Percentiles rank a stretch among this genome's conserved stretches.
Evolutionary conservation across 306 rosid species (phyloP).

Genomic region (Dalbergia oliveri): DNA sequence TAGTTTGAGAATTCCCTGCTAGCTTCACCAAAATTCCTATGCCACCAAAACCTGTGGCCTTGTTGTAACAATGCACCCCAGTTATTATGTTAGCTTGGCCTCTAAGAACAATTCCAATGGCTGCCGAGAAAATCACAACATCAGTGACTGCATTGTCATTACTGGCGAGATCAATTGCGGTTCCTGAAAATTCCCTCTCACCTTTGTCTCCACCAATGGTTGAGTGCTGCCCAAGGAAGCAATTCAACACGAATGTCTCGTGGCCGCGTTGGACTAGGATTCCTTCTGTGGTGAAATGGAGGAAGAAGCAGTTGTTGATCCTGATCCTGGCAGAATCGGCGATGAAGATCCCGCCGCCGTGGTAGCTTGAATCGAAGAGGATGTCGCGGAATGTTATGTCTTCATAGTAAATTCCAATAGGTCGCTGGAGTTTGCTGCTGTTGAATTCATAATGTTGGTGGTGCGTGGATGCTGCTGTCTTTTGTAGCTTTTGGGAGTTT

Average conservation of each 20-base stretch:
- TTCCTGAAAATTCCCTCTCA: slow-evolving; percentile 59
- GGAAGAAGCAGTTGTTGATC: slow-evolving; percentile 68
- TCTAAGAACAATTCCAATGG: slow-evolving; percentile 59
- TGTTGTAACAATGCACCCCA: slow-evolving; percentile 71
- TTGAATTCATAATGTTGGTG: background rate
- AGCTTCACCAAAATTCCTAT: slow-evolving; percentile 63
- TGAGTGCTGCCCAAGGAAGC: slow-evolving; percentile 69
- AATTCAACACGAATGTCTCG: slow-evolving; percentile 60
- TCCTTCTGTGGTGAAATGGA: slow-evolving; percentile 69
- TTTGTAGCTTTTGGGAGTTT: slow-evolving; percentile 22
- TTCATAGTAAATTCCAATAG: slow-evolving; percentile 56
- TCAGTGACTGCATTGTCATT: slow-evolving; percentile 65
- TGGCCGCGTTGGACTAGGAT: slow-evolving; percentile 64
- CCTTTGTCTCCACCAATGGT: slow-evolving; percentile 62
- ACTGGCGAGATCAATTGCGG: slow-evolving; percentile 61
- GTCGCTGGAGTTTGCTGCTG: slow-evolving; percentile 38
- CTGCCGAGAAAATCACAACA: slow-evolving; percentile 53
- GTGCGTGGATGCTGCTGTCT: background rate
- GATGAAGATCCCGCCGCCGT: slow-evolving; percentile 66
- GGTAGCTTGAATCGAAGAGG: slow-evolving; percentile 66
- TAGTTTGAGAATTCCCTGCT: slow-evolving; percentile 61
- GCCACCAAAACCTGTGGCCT: slow-evolving; percentile 71
- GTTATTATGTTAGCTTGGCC: slow-evolving; percentile 74
- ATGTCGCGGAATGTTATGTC: slow-evolving; percentile 73
- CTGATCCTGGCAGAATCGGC: slow-evolving; percentile 62